Evolutionary conservation across 306 rosid species (phyloP).

Genomic region (Begonia loranthoides): DNA sequence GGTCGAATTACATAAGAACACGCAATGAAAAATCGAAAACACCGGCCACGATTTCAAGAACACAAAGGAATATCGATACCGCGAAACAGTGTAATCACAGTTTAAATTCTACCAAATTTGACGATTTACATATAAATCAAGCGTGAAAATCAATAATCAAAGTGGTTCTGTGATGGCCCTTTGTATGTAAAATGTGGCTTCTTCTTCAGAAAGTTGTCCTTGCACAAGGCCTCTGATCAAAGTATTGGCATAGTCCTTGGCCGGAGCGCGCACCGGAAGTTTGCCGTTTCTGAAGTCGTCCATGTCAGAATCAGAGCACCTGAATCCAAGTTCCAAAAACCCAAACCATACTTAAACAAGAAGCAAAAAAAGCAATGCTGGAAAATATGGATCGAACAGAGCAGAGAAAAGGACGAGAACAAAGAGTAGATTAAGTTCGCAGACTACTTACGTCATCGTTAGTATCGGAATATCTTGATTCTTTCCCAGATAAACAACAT

Average conservation of each 20-base stretch:
- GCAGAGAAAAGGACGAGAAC: not conserved
- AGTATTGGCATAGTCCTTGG: slow-evolving; percentile 36
- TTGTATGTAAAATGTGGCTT: slow-evolving; percentile 45
- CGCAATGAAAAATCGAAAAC: no score
- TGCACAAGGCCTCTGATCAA: slow-evolving; percentile 55
- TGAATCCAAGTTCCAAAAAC: slow-evolving; percentile 9
- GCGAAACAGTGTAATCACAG: no score
- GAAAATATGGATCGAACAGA: no score
- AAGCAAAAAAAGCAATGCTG: no score
- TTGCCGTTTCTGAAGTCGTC: slow-evolving; percentile 46
- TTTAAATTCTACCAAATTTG: no score
- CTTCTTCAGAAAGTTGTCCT: slow-evolving; percentile 61
- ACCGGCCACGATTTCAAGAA: no score
- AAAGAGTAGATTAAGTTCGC: not conserved
- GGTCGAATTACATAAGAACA: no score
- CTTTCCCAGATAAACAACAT: slow-evolving; percentile 54
- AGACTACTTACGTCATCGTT: slow-evolving; percentile 63
- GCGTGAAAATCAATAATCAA: slow-evolving; percentile 13
- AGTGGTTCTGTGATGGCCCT: slow-evolving; percentile 38
- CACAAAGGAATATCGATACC: no score
- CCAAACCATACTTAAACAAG: no score
- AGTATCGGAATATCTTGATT: slow-evolving; percentile 50
- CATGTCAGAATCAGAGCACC: slow-evolving; percentile 32
- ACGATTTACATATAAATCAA: not conserved
- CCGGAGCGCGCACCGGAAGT: slow-evolving; percentile 42